Evolutionary conservation across 1,139 yeast genomes (phyloP), one percentile per base, ranked within the genome.

Genomic region (Hyphopichia khmerensis): DNA sequence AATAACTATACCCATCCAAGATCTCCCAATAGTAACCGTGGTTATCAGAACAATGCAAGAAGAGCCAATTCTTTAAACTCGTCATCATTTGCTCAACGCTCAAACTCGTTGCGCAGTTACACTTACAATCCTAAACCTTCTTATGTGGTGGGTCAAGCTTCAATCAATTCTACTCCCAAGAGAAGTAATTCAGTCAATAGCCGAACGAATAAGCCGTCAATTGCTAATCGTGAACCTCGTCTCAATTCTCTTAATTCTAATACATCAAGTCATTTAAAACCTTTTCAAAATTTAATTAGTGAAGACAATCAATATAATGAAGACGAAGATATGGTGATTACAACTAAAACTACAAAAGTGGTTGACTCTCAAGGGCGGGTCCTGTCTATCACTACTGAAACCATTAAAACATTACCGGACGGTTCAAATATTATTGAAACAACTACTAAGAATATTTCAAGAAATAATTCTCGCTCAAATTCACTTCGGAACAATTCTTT

Each of bases 341-440:
- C 75, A 13, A 72, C 77, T 15, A 71, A 69, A 43, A 73, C 78
- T 5, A 72, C 77, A 14, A 69, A 67, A 45, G 67, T 72, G 15
- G 64, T 71, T n/a, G 79, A 73, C 44, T 48, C 72, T 4, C 64
- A 51, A 35, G 79, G 79, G 7, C 56, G 77, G 47, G 67, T 73
- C 2, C 67, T 58, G 43, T 69, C 76, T 4, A 64, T 73, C 34
- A 73, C 77, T 21, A 71, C 75, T 6, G 69, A 72, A 48, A 72
- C 75, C 10, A 62, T 67, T 33, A 64, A 65, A 46, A 64, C 69
- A 1, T 51, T 71, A 38, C 70, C 77, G 3, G 78, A 73, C 50
- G 79, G 79, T 2, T 68, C 77, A 33, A 72, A 69, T 43, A 61
- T 72, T 30, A 69, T 70, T 40, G 77, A 73, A 51, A 72, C 77